Base-by-base conservation (phyloP, 202 grass and related monocot species). In the Cymbopogon flexuosus region DNA sequence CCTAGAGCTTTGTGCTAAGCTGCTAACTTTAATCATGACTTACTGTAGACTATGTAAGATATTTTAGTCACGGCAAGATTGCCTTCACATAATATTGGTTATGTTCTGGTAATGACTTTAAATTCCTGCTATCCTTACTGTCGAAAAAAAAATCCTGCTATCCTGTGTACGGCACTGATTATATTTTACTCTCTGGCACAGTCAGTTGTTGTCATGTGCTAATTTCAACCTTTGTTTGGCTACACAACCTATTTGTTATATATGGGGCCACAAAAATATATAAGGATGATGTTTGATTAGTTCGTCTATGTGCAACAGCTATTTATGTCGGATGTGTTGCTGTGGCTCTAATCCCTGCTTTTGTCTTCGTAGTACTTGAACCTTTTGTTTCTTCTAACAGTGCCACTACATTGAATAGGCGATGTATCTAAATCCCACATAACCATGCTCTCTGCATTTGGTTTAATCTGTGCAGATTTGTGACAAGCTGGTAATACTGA, bases 241-340 rank as follows among this genome's bases (percentile, higher is more conserved):
- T 93, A 87, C 86, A 95, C 92, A 91, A 79, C 87, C 51, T 94
- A 34, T 37, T 98, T 39, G 70, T 95, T 79, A 87, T 27, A 27
- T 27, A 27, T 95, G 58, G 90, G 92, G 5, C 84, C 82, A 52
- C 67, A 62, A 59, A 81, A 88, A 82, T 84, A 95, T 45, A 40
- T 92, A 33, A 90, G 82, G 77, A 88, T 99, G 96, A 93, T 99
- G 90, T 83, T 95, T 90, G 88, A 93, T 79, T 75, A 76, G 90
- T 94, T 84, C 81, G 86, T 67, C 36, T 94, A 19, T 86, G 85
- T 82, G 88, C 88, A 71, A 91, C 88, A 72, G 85, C 84, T 67
- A 84, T 99, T 73, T 99, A 93, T 71, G 54, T 72, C 74, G 86
- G 90, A 79, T 91, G 77, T 88, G 96, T 90, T 81, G 39, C 0